A percentile compares a stretch with the other conserved stretches of the same genome.
These are phyloP conservation scores for Sarocladium strictum DNA, from an alignment of 2,329 filamentous ascomycete genomes.

Conservation along the genomic window DNA sequence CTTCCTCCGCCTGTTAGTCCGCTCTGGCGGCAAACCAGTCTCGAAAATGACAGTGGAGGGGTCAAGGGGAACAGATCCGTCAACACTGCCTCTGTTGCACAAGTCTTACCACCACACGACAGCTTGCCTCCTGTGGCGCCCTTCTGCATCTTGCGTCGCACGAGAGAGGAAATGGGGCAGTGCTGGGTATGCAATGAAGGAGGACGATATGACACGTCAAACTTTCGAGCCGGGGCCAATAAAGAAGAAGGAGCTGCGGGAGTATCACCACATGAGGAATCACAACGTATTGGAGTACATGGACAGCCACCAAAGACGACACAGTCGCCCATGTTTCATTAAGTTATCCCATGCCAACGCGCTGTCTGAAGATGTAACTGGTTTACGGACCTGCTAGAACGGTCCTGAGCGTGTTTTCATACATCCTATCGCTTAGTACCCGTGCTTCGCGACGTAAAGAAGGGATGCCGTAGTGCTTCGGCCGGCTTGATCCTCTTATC, in stretches of 20 bases:
- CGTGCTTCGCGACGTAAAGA: constrained; percentile 50
- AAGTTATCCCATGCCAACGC: neutral
- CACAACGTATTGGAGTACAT: neutral
- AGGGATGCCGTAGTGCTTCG: constrained; percentile 84
- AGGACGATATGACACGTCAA: constrained; percentile 1
- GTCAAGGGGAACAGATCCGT: neutral
- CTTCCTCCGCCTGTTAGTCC: too few relatives aligned
- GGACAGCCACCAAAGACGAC: neutral
- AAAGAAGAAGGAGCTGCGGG: too few relatives aligned
- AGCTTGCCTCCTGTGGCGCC: neutral
- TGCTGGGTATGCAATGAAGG: neutral
- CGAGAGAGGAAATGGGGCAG: neutral
- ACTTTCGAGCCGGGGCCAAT: neutral
- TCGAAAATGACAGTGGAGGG: neutral
- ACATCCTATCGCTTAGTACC: neutral
- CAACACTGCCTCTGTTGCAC: neutral
- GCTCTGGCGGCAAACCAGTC: too few relatives aligned
- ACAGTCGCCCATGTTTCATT: neutral
- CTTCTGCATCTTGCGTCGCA: neutral
- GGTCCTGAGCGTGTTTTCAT: neutral
- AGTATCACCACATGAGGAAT: neutral
- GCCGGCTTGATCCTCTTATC: constrained; percentile 84
- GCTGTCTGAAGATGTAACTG: neutral
- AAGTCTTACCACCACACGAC: neutral
- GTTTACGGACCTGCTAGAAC: neutral